A percentile compares a stretch with the other conserved stretches of the same genome.
Conservation (phyloP, 148 eudicot species). For the Polygonum aviculare region DNA sequence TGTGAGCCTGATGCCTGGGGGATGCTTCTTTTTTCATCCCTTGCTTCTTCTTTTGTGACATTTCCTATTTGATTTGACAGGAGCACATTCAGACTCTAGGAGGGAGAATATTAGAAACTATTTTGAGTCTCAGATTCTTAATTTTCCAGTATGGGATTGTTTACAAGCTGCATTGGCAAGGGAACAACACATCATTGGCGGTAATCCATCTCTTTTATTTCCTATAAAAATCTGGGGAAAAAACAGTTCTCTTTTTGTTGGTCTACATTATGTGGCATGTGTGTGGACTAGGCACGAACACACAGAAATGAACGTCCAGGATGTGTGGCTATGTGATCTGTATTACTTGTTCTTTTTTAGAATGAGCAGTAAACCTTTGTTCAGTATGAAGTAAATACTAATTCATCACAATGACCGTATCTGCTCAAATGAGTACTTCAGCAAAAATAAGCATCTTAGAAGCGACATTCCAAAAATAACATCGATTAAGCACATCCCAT, state of each 20-base stretch:
- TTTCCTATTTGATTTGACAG: slow-evolving; percentile 26
- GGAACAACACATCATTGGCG: slow-evolving; percentile 61
- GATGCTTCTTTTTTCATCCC: not conserved
- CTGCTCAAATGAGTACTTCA: not conserved
- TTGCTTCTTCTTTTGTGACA: not conserved
- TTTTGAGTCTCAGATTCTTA: slow-evolving; percentile 87
- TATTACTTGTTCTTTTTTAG: not conserved
- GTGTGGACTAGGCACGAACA: not conserved
- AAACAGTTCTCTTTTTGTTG: too few species aligned
- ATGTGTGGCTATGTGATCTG: not conserved
- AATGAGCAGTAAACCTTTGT: not conserved
- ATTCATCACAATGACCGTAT: not conserved
- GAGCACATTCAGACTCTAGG: slow-evolving; percentile 70
- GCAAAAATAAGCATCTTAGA: too few species aligned
- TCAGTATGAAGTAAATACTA: not conserved
- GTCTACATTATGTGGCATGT: not conserved
- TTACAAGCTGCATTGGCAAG: slow-evolving; percentile 78
- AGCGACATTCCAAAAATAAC: too few species aligned
- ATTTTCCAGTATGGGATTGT: slow-evolving; percentile 92
- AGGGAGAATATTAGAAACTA: slow-evolving; percentile 80
- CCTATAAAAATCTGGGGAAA: not conserved
- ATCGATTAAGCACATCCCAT: not conserved
- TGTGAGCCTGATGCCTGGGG: not conserved
- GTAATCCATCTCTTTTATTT: slow-evolving; percentile 21
- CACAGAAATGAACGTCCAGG: not conserved